Conservation (phyloP, 371 early-diverging fungal species). For the Apophysomyces trapeziformis region DNA sequence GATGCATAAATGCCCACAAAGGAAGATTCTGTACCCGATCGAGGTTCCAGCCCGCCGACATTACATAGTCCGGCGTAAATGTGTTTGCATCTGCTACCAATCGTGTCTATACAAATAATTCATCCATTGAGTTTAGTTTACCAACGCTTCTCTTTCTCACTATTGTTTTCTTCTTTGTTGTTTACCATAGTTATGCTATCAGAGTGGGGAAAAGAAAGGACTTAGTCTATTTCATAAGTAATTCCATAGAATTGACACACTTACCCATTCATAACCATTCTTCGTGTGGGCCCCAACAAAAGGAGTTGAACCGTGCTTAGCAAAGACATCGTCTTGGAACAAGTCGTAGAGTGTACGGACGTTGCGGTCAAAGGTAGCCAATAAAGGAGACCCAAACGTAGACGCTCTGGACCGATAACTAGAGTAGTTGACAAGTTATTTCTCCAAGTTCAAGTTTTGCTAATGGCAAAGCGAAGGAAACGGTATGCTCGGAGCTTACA, state of each 20-base stretch:
- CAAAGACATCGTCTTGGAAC: constrained; percentile 46
- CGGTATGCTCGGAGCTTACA: constrained; percentile 26
- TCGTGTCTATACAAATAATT: constrained; percentile 20
- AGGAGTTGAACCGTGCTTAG: constrained; percentile 35
- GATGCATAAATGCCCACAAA: constrained; percentile 58
- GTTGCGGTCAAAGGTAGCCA: constrained; percentile 43
- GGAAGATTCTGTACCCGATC: constrained; percentile 44
- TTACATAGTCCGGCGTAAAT: constrained; percentile 35
- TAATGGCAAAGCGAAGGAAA: too few species aligned
- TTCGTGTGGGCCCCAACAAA: constrained; percentile 27
- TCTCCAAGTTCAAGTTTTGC: too few species aligned
- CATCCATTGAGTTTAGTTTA: too few species aligned
- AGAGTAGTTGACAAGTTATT: not conserved
- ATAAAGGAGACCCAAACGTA: constrained; percentile 61
- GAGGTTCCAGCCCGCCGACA: constrained; percentile 41
- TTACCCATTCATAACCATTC: constrained; percentile 31
- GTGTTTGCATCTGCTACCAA: constrained; percentile 22
- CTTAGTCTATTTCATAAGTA: too few species aligned
- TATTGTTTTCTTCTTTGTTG: not conserved
- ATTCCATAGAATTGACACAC: not conserved
- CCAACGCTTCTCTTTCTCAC: too few species aligned
- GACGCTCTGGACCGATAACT: constrained; percentile 68
- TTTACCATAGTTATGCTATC: constrained; percentile 12
- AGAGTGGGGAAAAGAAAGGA: not conserved
- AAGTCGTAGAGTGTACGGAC: constrained; percentile 60